phyloP scores from a whole-genome alignment of 345 rosid species.

The Firmiana major region DNA sequence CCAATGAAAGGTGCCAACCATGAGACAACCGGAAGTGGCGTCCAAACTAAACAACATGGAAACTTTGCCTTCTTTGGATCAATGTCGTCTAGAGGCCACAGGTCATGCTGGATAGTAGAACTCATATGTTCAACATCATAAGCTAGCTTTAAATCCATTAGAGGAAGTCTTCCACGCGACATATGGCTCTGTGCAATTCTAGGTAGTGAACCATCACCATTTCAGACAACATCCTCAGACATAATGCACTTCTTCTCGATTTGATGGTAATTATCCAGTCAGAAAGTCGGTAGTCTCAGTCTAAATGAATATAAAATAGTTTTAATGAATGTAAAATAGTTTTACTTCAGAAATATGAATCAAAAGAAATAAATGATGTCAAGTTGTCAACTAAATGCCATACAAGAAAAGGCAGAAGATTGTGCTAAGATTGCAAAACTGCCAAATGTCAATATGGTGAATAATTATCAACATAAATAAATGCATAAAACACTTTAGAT shows the following conservation, averaged over 20 bases:
- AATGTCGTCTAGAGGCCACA: constrained; percentile 77
- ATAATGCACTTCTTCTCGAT: constrained; percentile 12
- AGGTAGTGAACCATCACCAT: constrained; percentile 15
- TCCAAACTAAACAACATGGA: constrained; percentile 93
- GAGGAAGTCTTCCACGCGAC: constrained; percentile 33
- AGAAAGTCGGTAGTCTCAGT: constrained; percentile 2
- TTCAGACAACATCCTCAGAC: constrained; percentile 32
- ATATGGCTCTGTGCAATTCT: constrained; percentile 20
- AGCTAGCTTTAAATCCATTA: constrained; percentile 38
- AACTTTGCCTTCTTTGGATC: constrained; percentile 69
- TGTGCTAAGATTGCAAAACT: neutral
- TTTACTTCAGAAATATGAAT: neutral
- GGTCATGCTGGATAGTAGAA: constrained; percentile 48
- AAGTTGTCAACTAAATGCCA: neutral
- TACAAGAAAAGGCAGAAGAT: neutral
- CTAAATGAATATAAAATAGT: constrained; percentile 9
- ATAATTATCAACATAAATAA: neutral
- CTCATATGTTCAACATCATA: constrained; percentile 43
- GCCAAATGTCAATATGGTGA: neutral
- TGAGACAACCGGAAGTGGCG: constrained; percentile 90
- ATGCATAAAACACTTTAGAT: neutral
- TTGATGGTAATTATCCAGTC: constrained; percentile 4
- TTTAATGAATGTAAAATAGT: neutral
- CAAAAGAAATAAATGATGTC: neutral
- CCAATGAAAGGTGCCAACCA: constrained; percentile 99